Conservation (phyloP, 768 basidiomycete species). For the Leccinum variicolor region DNA sequence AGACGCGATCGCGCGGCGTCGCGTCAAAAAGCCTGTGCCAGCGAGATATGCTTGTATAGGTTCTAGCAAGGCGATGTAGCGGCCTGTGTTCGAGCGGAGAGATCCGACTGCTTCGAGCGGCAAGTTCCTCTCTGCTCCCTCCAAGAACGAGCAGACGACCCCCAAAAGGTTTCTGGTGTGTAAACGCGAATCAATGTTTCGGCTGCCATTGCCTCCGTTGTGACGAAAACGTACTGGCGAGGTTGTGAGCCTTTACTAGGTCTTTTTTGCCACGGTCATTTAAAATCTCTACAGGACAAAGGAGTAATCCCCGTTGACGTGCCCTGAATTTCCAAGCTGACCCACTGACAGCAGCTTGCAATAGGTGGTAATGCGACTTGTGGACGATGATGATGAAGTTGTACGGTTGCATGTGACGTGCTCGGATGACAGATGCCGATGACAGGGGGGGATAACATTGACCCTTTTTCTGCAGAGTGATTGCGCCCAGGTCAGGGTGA, state of each 20-base stretch:
- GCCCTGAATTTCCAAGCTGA: constrained; percentile 27
- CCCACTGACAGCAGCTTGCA: constrained; percentile 13
- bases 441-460: constrained; percentile 12
- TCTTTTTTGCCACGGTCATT: constrained; percentile 18
- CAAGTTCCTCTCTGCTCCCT: neutral
- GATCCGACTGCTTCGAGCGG: constrained; percentile 1
- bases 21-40: constrained; percentile 5
- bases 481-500: constrained; percentile 19
- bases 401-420: constrained; percentile 12
- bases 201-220: neutral
- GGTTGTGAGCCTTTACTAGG: constrained; percentile 1
- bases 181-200: neutral
- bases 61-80: neutral
- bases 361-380: constrained; percentile 10
- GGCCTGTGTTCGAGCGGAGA: neutral
- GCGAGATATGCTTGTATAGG: neutral
- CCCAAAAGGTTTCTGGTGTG: neutral
- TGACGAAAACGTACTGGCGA: neutral
- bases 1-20: constrained; percentile 4
- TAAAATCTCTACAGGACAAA: constrained; percentile 16
- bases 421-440: constrained; percentile 2
- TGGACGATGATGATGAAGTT: constrained; percentile 7
- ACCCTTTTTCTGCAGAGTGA: constrained; percentile 11
- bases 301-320: constrained; percentile 30
- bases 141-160: neutral